Evolutionary conservation across 257 asterid genomes (phyloP).

Genomic region (Nicotiana attenuata): DNA sequence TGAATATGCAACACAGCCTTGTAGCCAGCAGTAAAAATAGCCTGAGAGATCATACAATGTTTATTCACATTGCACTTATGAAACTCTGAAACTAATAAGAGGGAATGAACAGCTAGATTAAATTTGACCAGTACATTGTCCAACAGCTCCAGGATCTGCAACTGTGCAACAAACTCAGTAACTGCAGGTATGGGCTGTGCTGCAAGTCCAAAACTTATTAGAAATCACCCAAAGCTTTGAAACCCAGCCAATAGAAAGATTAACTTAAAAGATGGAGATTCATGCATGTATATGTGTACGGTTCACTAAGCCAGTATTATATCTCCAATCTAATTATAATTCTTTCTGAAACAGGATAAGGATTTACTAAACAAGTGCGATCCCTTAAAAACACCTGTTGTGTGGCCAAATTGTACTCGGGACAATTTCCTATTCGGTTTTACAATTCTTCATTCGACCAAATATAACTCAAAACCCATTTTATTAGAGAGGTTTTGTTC

Average conservation of each 20-base stretch:
- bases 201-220: conserved; percentile 27
- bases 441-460: no score
- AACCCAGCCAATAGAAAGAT: no score
- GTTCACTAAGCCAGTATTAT: conserved; percentile 13
- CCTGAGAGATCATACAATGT: conserved; percentile 40
- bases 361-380: neutral
- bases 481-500: no score
- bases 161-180: conserved; percentile 75
- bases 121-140: conserved; percentile 56
- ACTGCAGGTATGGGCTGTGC: conserved; percentile 65
- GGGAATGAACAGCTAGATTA: neutral
- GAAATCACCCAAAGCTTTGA: neutral
- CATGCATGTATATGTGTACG: no score
- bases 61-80: neutral
- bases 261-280: neutral
- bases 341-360: neutral
- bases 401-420: no score
- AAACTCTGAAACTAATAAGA: neutral
- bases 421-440: no score
- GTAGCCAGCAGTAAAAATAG: conserved; percentile 95
- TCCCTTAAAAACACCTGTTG: neutral
- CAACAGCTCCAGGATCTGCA: conserved; percentile 83
- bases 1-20: conserved; percentile 95
- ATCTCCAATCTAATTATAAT: neutral
- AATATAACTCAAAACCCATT: no score